Conservation (phyloP, 2,329 filamentous ascomycete genomes). For the Ophiostoma angusticollis region DNA sequence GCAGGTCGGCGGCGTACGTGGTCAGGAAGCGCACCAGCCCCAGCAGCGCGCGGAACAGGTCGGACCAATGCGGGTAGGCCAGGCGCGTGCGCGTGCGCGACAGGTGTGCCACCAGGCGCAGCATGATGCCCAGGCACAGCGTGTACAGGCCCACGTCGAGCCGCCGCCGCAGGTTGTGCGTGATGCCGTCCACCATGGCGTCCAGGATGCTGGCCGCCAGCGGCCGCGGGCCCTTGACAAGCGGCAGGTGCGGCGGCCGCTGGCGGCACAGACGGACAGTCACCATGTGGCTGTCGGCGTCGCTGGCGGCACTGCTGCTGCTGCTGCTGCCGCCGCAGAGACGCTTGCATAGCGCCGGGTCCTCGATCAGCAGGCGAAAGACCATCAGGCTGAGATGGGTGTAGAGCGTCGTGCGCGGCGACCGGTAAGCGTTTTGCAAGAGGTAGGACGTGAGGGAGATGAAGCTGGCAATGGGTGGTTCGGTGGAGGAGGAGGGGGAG, state of each 20-base stretch:
- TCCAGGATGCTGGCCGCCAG: slow-evolving; percentile 70
- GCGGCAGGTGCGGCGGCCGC: slow-evolving; percentile 69
- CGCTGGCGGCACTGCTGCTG: neutral
- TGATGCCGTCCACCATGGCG: slow-evolving; percentile 78
- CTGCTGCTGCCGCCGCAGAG: slow-evolving; percentile 67
- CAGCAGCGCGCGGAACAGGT: slow-evolving; percentile 81
- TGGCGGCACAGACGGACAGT: slow-evolving; percentile 78
- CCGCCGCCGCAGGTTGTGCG: slow-evolving; percentile 78
- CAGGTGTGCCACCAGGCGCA: slow-evolving; percentile 73
- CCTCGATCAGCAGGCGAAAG: slow-evolving; percentile 75
- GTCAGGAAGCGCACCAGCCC: slow-evolving; percentile 83
- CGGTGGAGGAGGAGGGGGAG: slow-evolving; percentile 24
- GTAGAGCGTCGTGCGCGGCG: slow-evolving; percentile 64
- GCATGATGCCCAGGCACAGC: slow-evolving; percentile 66
- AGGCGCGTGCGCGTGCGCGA: slow-evolving; percentile 72
- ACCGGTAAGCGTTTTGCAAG: slow-evolving; percentile 83
- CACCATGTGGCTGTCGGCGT: slow-evolving; percentile 31
- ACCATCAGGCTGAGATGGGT: slow-evolving; percentile 76
- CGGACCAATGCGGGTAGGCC: slow-evolving; percentile 78
- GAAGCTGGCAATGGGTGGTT: slow-evolving; percentile 68
- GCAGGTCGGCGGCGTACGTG: slow-evolving; percentile 70
- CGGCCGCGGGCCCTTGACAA: slow-evolving; percentile 58
- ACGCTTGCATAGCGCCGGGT: slow-evolving; percentile 66
- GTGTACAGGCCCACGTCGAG: slow-evolving; percentile 79
- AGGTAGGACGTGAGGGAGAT: slow-evolving; percentile 86